Conservation (phyloP, 129 eudicot species). For the Deinandra increscens region DNA sequence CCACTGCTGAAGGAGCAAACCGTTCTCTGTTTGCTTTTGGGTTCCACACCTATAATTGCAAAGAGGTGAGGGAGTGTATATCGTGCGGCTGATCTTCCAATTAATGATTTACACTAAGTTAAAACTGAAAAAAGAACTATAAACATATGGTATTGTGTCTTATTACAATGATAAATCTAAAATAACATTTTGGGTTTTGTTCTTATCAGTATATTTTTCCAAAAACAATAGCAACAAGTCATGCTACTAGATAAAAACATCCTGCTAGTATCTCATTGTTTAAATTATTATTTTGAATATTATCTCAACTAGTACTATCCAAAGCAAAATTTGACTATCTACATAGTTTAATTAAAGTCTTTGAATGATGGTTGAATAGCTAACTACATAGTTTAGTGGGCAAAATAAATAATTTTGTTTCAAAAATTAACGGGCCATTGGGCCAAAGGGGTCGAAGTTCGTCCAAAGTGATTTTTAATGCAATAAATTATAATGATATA, state of each 20-base stretch:
- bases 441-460: not conserved
- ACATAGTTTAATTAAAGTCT: not conserved
- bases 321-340: not conserved
- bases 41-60: slow-evolving; percentile 54
- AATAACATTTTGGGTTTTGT: not conserved
- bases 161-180: not conserved
- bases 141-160: not conserved
- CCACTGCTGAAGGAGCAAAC: slow-evolving; percentile 82
- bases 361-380: not conserved
- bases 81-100: not conserved
- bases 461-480: not conserved
- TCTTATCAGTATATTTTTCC: not conserved
- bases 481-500: not conserved
- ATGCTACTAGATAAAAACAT: not conserved
- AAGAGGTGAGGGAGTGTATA: slow-evolving; percentile 10
- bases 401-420: not conserved
- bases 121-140: not conserved
- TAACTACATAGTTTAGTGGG: not conserved
- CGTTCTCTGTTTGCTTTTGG: slow-evolving; percentile 62
- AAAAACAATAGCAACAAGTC: not conserved
- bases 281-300: not conserved
- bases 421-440: not conserved
- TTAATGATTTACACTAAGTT: not conserved
- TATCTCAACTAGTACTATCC: not conserved
- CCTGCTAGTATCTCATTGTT: not conserved